Evolutionary conservation across 306 rosid genomes (phyloP).

Genomic region (Styphnolobium japonicum): DNA sequence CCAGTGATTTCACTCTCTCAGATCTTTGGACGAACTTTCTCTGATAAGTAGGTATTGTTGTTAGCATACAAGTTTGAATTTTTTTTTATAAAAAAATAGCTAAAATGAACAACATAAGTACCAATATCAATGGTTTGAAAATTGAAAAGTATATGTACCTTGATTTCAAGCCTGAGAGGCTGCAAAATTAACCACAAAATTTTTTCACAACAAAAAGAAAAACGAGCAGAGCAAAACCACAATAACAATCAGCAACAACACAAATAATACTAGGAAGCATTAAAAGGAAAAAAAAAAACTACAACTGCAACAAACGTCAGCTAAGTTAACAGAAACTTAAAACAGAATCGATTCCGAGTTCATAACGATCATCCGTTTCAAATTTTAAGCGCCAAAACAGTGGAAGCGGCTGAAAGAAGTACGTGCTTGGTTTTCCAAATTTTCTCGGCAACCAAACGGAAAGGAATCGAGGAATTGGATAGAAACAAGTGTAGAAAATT

Average conservation of each 20-base stretch:
- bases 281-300: not conserved
- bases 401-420: not conserved
- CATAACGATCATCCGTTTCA: not conserved
- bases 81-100: not conserved
- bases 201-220: not conserved
- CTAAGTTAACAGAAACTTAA: not conserved
- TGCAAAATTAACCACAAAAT: not conserved
- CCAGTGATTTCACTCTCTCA: constrained; percentile 38
- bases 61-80: not conserved
- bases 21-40: constrained; percentile 34
- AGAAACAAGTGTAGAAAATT: not conserved
- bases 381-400: not conserved
- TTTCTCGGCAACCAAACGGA: not conserved
- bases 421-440: not conserved
- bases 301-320: not conserved
- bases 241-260: not conserved
- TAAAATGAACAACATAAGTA: not conserved
- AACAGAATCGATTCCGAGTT: not conserved
- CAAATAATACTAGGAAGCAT: not conserved
- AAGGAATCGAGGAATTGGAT: not conserved
- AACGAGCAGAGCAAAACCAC: not conserved
- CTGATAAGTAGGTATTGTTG: constrained; percentile 4
- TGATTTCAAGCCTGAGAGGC: constrained; percentile 41
- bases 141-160: not conserved
- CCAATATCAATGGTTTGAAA: not conserved